These are phyloP conservation scores for Pinus taeda DNA, from an alignment of 75 land plant species.

Conservation along the genomic window DNA sequence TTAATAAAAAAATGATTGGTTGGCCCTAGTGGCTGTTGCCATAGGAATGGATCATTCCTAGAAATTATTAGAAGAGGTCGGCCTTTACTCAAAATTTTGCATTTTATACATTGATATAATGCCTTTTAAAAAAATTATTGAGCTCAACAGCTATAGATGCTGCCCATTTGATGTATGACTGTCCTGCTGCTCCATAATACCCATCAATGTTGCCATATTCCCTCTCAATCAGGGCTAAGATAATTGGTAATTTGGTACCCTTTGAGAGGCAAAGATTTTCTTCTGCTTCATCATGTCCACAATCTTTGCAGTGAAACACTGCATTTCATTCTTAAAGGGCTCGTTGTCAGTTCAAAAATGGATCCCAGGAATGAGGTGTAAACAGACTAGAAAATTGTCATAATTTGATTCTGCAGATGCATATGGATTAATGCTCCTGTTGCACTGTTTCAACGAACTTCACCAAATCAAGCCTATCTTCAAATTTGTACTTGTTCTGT, in stretches of 20 bases:
- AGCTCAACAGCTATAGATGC: slow-evolving; percentile 61
- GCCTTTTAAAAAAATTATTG: no score
- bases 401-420: slow-evolving; percentile 64
- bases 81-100: no score
- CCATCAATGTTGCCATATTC: slow-evolving; percentile 61
- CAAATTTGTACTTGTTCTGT: slow-evolving; percentile 37
- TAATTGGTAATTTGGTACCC: slow-evolving; percentile 28
- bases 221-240: slow-evolving; percentile 66
- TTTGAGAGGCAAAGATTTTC: slow-evolving; percentile 44
- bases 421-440: slow-evolving; percentile 54
- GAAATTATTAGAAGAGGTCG: no score
- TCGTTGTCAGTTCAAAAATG: slow-evolving; percentile 42
- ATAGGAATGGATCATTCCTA: no score
- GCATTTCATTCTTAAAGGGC: slow-evolving; percentile 47
- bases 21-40: no score
- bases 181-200: slow-evolving; percentile 45
- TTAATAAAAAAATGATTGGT: no score
- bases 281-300: slow-evolving; percentile 52
- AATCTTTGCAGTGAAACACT: slow-evolving; percentile 46
- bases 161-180: slow-evolving; percentile 65
- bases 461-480: slow-evolving; percentile 50
- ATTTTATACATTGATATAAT: no score
- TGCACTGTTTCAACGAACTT: slow-evolving; percentile 49
- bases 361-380: slow-evolving; percentile 43
- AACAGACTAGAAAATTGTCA: slow-evolving; percentile 24